Base-by-base conservation (phyloP, 768 basidiomycete species). In the Xanthoconium stramineum region DNA sequence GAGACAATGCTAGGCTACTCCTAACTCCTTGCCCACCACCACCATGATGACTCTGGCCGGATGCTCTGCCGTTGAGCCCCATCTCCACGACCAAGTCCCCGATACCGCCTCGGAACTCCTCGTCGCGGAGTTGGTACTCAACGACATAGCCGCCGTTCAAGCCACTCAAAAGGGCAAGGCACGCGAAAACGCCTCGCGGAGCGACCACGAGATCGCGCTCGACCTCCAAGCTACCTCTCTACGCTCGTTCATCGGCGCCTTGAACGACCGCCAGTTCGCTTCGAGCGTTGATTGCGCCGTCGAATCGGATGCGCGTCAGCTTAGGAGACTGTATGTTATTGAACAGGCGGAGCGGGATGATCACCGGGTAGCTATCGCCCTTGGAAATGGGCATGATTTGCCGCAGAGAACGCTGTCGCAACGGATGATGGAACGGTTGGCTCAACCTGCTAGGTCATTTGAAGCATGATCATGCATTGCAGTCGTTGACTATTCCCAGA, bases 201-300 rank as follows among this genome's bases (percentile, higher is more conserved):
- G 73, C 0, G 82, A 85, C 60, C 75, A 77, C 38, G 78, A 80
- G 38, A 51, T 75, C 9, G 83, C 83, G 0, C 66, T 80, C 9
- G 69, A 71, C 37, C 40, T 78, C 1, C 80, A 80, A 51, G 68
- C 68, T 3, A 70, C 77, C 30, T 70, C 74, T 15, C 50, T 79
- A 6, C 55, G 67, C 8, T 57, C 61, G 10, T 55, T 72, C 40
- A 53, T 77, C 5, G 61, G 59, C 0, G 42, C 65, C n/a, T 64
- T 76, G 29, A 64, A 69, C 3, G 80, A 82, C 56, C 54, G 67
- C 14, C 66, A 63, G 15, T 61, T 80, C 12, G 81, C 82, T 0
- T 66, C 63, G 51, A 80, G 77, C 54, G 58, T 83, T 10, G 72
- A 71, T n/a, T 60, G 60, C 6, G 78, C 80, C 5, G 59, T 79